These are phyloP conservation scores for Theobroma cacao DNA, from an alignment of 345 rosid species.

Conservation along the genomic window DNA sequence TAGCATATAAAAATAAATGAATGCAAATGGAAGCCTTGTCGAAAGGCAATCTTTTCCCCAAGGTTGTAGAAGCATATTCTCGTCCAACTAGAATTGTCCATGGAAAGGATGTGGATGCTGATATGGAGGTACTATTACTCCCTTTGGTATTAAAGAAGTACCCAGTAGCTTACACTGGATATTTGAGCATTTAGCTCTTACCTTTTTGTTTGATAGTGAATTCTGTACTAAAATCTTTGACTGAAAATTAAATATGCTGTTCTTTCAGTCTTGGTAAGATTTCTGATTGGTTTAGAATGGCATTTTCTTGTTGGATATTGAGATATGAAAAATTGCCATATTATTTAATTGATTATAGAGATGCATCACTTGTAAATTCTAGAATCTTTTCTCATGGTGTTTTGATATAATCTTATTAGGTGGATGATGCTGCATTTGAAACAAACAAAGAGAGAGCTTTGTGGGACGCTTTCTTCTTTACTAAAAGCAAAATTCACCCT, in stretches of 20 bases:
- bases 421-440: slow-evolving; percentile 78
- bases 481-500: slow-evolving; percentile 52
- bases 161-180: neutral
- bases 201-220: neutral
- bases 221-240: neutral
- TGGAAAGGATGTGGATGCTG: slow-evolving; percentile 70
- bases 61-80: slow-evolving; percentile 80
- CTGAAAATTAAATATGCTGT: neutral
- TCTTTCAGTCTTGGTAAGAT: neutral
- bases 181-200: neutral
- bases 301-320: neutral
- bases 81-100: slow-evolving; percentile 88
- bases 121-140: slow-evolving; percentile 50
- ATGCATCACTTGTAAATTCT: neutral
- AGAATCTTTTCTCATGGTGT: neutral
- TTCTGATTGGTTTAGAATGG: neutral
- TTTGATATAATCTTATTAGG: slow-evolving; percentile 34
- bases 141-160: neutral
- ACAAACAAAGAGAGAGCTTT: slow-evolving; percentile 69
- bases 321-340: neutral
- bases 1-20: slow-evolving; percentile 10
- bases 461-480: slow-evolving; percentile 58
- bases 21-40: slow-evolving; percentile 75
- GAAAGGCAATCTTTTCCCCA: slow-evolving; percentile 58
- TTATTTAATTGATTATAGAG: neutral